Evolutionary conservation across 768 basidiomycete species (phyloP), one percentile per base, ranked within the genome.

Genomic region (Tremella mesenterica): DNA sequence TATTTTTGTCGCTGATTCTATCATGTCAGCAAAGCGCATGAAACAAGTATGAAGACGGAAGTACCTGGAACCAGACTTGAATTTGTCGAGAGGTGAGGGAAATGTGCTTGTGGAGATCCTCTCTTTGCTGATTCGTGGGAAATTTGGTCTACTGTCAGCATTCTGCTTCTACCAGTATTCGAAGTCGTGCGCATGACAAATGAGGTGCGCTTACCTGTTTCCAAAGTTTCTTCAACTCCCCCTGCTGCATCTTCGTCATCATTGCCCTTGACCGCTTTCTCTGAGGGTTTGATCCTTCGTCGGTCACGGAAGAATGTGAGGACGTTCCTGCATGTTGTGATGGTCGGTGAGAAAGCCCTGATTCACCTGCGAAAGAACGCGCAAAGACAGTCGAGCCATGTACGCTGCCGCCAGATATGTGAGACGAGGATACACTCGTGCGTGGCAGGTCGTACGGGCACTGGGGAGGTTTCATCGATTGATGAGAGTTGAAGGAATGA

Each of bases 1-100:
- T 36, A 47, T 21, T 52, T 54, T 30, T 54, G 53, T 23, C 53
- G 16, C 25, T 41, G 53, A 29, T 54, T 54, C 53, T 54, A 47
- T 3, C 4, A 36, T 9, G 33, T 41, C 49, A 50, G 49, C n/a
- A 9, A 12, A 18, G 27, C 26, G 7, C n/a, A 31, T 23, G 20
- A 4, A 16, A 23, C 8, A 16, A 23, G 31, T 46, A 26, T n/a
- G 43, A 23, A 10, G n/a, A 16, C 20, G 27, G 4, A 56, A 61
- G 49, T 50, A 65, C 66, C 48, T 68, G 66, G 45, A 68, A 68
- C 66, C 66, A 68, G 16, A 68, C 66, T 45, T 68, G 66, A 3
- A 68, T 64, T 52, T 68, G 63, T 20, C 66, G 50, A 21, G 61
- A 51, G 6, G 66, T 65, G 36, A 68, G 48, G 13, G 56, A 58